These are phyloP conservation scores for Asparagopsis taxiformis DNA, from an alignment of 31 red algal genomes.

Conservation along the genomic window DNA sequence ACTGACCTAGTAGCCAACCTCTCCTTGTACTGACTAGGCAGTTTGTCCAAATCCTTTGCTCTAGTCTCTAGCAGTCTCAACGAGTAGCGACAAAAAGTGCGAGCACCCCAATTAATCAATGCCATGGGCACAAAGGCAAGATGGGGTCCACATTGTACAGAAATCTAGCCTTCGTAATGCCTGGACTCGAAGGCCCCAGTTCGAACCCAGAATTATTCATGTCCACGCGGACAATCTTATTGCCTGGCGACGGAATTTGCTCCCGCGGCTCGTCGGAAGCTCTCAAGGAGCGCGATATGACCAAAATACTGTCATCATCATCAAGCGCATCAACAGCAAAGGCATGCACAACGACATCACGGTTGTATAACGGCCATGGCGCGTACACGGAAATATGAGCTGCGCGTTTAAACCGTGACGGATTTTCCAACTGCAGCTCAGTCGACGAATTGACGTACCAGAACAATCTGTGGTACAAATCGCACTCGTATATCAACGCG, in stretches of 20 bases:
- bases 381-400: constrained; percentile 48
- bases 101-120: constrained; percentile 57
- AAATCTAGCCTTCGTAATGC: constrained; percentile 44
- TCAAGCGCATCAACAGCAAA: constrained; percentile 54
- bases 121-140: constrained; percentile 49
- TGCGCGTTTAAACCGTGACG: constrained; percentile 15
- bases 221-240: constrained; percentile 22
- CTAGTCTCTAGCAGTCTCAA: constrained; percentile 47
- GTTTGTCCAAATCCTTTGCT: constrained; percentile 43
- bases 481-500: constrained; percentile 47
- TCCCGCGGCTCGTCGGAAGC: constrained; percentile 17
- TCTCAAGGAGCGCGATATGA: constrained; percentile 7
- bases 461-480: constrained; percentile 42
- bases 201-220: constrained; percentile 53
- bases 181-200: constrained; percentile 22
- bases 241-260: constrained; percentile 6
- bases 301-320: constrained; percentile 31
- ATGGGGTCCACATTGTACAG: constrained; percentile 62
- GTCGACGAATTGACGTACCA: constrained; percentile 46
- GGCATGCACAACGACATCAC: constrained; percentile 44
- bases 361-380: constrained; percentile 37
- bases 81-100: constrained; percentile 55
- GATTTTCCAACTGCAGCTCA: not conserved
- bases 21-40: constrained; percentile 42
- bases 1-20: constrained; percentile 20